Evolutionary conservation across 2,329 filamentous ascomycete genomes (phyloP).

Genomic region (Sarocladiaceae sp.): DNA sequence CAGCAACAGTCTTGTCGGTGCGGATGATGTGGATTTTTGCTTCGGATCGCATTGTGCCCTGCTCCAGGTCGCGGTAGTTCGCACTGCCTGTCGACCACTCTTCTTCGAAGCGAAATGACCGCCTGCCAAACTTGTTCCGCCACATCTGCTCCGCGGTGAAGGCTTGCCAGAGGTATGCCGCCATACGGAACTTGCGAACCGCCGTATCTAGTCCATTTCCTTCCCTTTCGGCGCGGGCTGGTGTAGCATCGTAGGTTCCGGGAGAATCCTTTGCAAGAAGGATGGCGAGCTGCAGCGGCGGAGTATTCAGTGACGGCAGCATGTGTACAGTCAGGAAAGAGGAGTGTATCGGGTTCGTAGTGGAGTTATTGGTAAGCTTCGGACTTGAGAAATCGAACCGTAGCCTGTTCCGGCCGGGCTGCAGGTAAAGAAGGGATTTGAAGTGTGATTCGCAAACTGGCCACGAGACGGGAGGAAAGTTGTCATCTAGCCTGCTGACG

Average conservation of each 20-base stretch:
- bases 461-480: conserved; percentile 77
- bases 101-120: conserved; percentile 87
- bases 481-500: conserved; percentile 76
- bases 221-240: conserved; percentile 68
- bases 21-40: conserved; percentile 84
- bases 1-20: conserved; percentile 73
- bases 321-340: conserved; percentile 81
- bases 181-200: conserved; percentile 86
- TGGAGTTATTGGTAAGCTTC: conserved; percentile 65
- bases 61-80: conserved; percentile 65
- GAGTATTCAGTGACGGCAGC: conserved; percentile 68
- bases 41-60: conserved; percentile 76
- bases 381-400: conserved; percentile 83
- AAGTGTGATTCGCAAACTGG: conserved; percentile 85
- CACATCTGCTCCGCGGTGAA: conserved; percentile 97
- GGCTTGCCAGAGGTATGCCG: conserved; percentile 93
- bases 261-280: conserved; percentile 83
- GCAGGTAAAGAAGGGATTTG: conserved; percentile 85
- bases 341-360: conserved; percentile 64
- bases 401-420: conserved; percentile 81
- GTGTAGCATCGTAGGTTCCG: conserved; percentile 75
- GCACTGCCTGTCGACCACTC: conserved; percentile 85
- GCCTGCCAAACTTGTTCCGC: conserved; percentile 76
- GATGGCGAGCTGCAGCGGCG: conserved; percentile 84
- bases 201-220: conserved; percentile 77